Conservation (phyloP, 306 rosid species). For the Phaseolus lunatus region DNA sequence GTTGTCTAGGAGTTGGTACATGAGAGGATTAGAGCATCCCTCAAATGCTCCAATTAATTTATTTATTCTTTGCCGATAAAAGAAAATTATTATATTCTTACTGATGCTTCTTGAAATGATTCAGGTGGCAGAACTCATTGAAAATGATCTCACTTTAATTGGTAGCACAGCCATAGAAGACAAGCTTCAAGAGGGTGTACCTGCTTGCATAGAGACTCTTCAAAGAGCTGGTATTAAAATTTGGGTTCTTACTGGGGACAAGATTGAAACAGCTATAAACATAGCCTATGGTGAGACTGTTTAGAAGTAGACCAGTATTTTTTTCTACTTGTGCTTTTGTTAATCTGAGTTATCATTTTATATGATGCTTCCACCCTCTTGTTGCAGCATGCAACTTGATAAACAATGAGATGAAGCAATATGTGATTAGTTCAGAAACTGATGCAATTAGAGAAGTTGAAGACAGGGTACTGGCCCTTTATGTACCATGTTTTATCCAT, state of each 20-base stretch:
- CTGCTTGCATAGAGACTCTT: conserved; percentile 92
- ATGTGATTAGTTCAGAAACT: conserved; percentile 92
- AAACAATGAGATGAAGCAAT: conserved; percentile 91
- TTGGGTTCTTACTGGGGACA: conserved; percentile 98
- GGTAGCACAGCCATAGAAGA: conserved; percentile 99
- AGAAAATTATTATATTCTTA: conserved; percentile 25
- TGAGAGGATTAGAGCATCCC: too few species aligned
- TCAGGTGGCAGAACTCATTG: conserved; percentile 96
- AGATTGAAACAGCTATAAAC: conserved; percentile 98
- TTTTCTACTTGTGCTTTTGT: conserved; percentile 22
- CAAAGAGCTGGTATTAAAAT: conserved; percentile 95
- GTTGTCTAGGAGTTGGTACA: too few species aligned
- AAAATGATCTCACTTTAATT: conserved; percentile 81
- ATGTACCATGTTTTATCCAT: conserved; percentile 23
- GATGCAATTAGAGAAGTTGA: conserved; percentile 94
- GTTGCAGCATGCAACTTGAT: conserved; percentile 89
- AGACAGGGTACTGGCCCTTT: conserved; percentile 64
- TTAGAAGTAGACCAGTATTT: conserved; percentile 15
- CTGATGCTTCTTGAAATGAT: conserved; percentile 48
- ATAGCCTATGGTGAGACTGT: conserved; percentile 86
- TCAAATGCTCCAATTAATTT: too few species aligned
- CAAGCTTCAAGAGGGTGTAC: conserved; percentile 99
- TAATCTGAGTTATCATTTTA: conserved; percentile 13
- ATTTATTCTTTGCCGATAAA: too few species aligned
- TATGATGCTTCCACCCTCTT: conserved; percentile 34